Evolutionary conservation across 2,329 filamentous ascomycete genomes (phyloP), one percentile per base, ranked within the genome.

Genomic region (Leptographium radiaticola): DNA sequence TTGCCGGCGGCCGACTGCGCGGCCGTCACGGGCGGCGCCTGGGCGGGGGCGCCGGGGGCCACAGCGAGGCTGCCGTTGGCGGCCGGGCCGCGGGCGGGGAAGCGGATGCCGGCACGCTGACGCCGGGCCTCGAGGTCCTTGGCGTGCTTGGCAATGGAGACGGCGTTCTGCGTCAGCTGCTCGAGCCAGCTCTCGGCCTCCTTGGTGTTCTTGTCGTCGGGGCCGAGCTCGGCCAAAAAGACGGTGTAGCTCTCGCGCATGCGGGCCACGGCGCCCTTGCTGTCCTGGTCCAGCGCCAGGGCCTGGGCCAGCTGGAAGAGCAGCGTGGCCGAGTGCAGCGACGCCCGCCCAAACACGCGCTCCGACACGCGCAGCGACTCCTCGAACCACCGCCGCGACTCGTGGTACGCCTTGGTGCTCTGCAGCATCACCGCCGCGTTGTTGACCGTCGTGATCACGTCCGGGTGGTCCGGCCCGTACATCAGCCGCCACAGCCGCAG

Each of bases 381-480:
- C 70, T 97, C 93, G 65, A 98, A 98, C 93, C 93, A 98, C 58
- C 91, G 77, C 51, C 93, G 85, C 47, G 91, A 97, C 70, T 95
- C 89, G 62, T 91, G 85, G 73, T 95, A 98, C 57, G 87, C 84
- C 75, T 97, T 95, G 62, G 96, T 79, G 54, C 89, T 84, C 70
- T 98, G 93, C 55, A 98, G 81, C 93, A 98, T 98, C 56, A 98
- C 93, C 9, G 93, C 93, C 20, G 89, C 91, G 65, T 98, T 98
- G 79, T 97, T 98, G 70, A 97, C 86, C 16, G 93, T 97, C 10
- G 94, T 98, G 70, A 98, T 96, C 10, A 89, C 95, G 71, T 98
- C 93, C 4, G 93, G 93, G 70, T 98, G 93, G 63, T 89, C 86
- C 34, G 85, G 75, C 36, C 93, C 93, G 66, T 96, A 98, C 63